Evolutionary conservation across 2,329 filamentous ascomycete species (phyloP), one percentile per base, ranked within the genome.

Genomic region (Phoma herbarum): DNA sequence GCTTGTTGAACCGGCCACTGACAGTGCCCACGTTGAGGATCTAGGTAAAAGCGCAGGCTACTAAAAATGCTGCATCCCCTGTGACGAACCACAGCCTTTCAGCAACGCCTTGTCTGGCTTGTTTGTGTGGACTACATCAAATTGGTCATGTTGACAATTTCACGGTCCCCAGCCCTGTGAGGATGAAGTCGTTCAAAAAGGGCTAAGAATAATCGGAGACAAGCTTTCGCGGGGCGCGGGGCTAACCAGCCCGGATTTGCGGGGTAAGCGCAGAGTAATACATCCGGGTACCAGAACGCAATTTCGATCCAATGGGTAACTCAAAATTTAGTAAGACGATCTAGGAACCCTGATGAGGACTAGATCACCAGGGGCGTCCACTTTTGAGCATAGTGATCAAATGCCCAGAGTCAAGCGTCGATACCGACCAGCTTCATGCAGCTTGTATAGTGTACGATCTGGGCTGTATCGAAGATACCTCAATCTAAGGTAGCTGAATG

Each of bases 221-320:
- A 48, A 52, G 47, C 54, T 55, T 57, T 45, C 46, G 41, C 28
- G 47, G 41, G 22, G 22, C 28, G 35, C 14, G 25, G 35, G n/a
- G 16, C 42, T 52, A 42, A 20, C 20, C 33, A 29, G 26, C 28
- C 16, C 23, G 43, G 22, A 10, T 48, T 28, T 52, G 53, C 46
- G 53, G 53, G 46, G 53, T 50, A 39, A 35, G 5, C 18, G 42
- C 47, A 42, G 54, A 57, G 54, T 25, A n/a, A n/a, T 9, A 33
- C 12, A 41, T 47, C 48, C 43, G 54, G 20, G 20, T 25, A 22
- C 26, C 26, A 31, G n/a, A 42, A 14, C n/a, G 28, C 12, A 9
- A 5, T 6, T 20, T 9, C 9, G 11, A 23, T 28, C 26, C 26
- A 28, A 28, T 11, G 8, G 26, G 26, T 6, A 28, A 28, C 26